These are phyloP conservation scores for Croton setiger DNA, from an alignment of 441 rosid species.

Conservation along the genomic window DNA sequence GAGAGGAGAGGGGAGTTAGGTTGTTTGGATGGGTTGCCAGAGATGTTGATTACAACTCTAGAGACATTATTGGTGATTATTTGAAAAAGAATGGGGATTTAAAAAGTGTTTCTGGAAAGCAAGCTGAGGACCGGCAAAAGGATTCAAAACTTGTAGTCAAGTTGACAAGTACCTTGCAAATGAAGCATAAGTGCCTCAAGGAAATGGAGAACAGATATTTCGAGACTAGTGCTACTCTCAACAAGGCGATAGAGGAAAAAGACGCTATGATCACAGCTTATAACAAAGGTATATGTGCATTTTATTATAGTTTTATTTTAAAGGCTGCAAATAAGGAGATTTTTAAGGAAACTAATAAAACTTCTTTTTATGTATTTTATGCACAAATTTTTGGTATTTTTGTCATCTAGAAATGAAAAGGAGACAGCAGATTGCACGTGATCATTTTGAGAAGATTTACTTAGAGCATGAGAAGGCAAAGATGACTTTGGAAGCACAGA, in stretches of 20 bases:
- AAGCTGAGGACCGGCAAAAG: slow-evolving; percentile 45
- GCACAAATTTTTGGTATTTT: slow-evolving; percentile 2
- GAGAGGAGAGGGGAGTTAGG: slow-evolving; percentile 29
- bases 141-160: slow-evolving; percentile 33
- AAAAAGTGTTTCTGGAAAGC: slow-evolving; percentile 47
- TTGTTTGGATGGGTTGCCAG: slow-evolving; percentile 75
- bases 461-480: slow-evolving; percentile 41
- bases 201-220: slow-evolving; percentile 44
- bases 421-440: slow-evolving; percentile 45
- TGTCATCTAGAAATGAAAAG: slow-evolving; percentile 39
- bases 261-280: slow-evolving; percentile 44
- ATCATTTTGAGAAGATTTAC: slow-evolving; percentile 38
- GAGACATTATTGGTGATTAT: slow-evolving; percentile 34
- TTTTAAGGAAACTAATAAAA: too few species aligned
- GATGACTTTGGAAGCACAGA: slow-evolving; percentile 34
- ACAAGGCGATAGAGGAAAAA: slow-evolving; percentile 29
- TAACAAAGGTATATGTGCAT: slow-evolving; percentile 67
- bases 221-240: slow-evolving; percentile 31
- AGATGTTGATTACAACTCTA: slow-evolving; percentile 44
- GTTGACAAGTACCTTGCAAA: slow-evolving; percentile 42
- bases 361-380: too few species aligned
- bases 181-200: slow-evolving; percentile 31
- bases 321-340: too few species aligned
- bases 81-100: slow-evolving; percentile 55
- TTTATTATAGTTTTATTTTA: too few species aligned